Evolutionary conservation across 2,329 filamentous ascomycete genomes (phyloP), one percentile per base, ranked within the genome.

Genomic region (Didymella glomerata): DNA sequence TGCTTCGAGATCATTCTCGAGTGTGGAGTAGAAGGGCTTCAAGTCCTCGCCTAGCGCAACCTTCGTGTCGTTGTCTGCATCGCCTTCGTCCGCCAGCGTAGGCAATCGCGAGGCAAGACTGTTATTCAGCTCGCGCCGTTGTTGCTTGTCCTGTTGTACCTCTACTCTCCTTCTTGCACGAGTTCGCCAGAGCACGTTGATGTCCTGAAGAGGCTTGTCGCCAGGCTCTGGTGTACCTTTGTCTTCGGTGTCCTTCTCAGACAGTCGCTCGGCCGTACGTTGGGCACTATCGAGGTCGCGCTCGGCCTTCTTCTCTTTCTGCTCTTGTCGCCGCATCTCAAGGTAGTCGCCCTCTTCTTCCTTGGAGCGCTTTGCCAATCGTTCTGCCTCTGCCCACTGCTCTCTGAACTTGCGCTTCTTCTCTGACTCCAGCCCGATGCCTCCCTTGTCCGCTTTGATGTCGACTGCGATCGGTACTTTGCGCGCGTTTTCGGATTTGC

Each of bases 371-470:
- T 78, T 78, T 28, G 70, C 70, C 32, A 68, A 58, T 42, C 71
- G 66, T 16, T 71, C 70, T 25, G 68, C 68, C 51, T 75, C 65
- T 48, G 75, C 76, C 52, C 73, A 75, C 11, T 75, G 72, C 56
- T 78, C 76, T 51, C 74, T 65, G 54, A 85, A 78, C 72, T 90
- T 93, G 64, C 92, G 84, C 81, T 96, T 97, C 79, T 89, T 89
- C 54, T 95, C 92, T 4, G 84, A 87, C 64, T 95, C 92, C 68
- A 94, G 79, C 0, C 95, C 94, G 65, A 98, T 92, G 1, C 94
- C 95, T 16, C 87, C 89, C 2, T 90, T 85, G 69, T 90, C 90
- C 51, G 93, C 90, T 75, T 95, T 96, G 71, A 96, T 79, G 57
- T 84, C 83, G 48, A 97, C 82, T 32, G 86, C 83, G 57, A 99